Conservation (phyloP, 2,329 filamentous ascomycete species). For the Talaromyces sp. region DNA sequence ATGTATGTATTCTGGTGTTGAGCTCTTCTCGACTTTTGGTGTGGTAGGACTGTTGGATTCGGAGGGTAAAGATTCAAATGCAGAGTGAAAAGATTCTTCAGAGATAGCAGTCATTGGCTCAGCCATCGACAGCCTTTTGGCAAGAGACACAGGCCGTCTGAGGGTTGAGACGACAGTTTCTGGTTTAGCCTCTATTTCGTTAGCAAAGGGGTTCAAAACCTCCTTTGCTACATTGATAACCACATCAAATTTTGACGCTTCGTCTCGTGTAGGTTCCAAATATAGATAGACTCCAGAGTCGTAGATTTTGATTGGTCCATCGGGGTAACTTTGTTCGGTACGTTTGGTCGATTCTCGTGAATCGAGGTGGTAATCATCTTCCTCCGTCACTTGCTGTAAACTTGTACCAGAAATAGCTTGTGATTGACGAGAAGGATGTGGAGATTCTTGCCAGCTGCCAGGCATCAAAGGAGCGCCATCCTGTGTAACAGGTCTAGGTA, state of each 20-base stretch:
- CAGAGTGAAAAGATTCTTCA: constrained; percentile 50
- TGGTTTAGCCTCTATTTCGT: constrained; percentile 26
- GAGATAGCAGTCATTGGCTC: constrained; percentile 46
- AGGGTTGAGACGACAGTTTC: constrained; percentile 43
- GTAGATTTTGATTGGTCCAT: constrained; percentile 63
- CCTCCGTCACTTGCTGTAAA: constrained; percentile 46
- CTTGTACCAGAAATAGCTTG: constrained; percentile 21
- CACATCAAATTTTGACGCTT: constrained; percentile 59
- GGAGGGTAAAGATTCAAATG: constrained; percentile 39
- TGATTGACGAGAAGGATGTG: constrained; percentile 22
- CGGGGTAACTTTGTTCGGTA: constrained; percentile 61
- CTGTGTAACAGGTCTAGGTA: constrained; percentile 41
- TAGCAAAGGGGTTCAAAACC: constrained; percentile 57
- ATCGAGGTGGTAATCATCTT: constrained; percentile 47
- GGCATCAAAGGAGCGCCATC: constrained; percentile 29
- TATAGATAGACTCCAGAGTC: constrained; percentile 61
- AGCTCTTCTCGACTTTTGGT: constrained; percentile 29
- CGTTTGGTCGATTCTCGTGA: constrained; percentile 58
- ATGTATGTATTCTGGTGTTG: constrained; percentile 61
- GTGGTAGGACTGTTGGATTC: constrained; percentile 30
- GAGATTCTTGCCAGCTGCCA: constrained; percentile 29
- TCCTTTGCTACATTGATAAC: constrained; percentile 65
- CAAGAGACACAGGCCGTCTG: constrained; percentile 40
- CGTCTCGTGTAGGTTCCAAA: constrained; percentile 58
- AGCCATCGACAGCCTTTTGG: constrained; percentile 33